Percentiles rank a stretch among this genome's conserved stretches.
Conservation (phyloP, 2,329 filamentous ascomycete genomes). For the Colletotrichum lupini region DNA sequence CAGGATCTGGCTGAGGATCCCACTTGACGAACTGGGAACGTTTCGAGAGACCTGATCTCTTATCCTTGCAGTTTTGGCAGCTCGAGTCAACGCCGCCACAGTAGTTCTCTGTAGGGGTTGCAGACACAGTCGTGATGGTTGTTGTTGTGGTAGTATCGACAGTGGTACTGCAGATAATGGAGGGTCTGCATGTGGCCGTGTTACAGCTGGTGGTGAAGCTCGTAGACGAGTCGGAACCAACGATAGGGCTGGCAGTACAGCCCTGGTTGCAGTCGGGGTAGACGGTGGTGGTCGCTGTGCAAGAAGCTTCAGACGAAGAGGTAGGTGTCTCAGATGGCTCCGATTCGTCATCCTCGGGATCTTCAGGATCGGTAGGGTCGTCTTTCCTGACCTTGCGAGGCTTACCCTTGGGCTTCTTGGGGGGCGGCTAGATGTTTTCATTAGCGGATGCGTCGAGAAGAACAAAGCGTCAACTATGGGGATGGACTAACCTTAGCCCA, state of each 20-base stretch:
- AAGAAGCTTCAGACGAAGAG: slow-evolving; percentile 6
- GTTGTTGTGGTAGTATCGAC: slow-evolving; percentile 16
- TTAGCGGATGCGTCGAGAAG: not conserved
- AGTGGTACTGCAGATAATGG: slow-evolving; percentile 16
- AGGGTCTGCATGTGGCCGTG: slow-evolving; percentile 21
- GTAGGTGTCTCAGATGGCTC: slow-evolving; percentile 8
- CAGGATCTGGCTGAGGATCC: not conserved
- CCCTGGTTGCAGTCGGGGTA: slow-evolving; percentile 20
- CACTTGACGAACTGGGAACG: not conserved
- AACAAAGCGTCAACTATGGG: not conserved
- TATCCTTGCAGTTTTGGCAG: not conserved
- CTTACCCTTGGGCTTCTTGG: not conserved
- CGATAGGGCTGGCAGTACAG: slow-evolving; percentile 17
- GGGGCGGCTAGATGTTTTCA: not conserved
- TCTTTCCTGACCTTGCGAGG: slow-evolving; percentile 8
- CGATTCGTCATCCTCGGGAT: slow-evolving; percentile 9
- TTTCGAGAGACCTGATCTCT: not conserved
- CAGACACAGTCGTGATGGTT: not conserved
- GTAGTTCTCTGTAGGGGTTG: not conserved
- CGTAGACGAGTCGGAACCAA: not conserved
- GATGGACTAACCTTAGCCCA: slow-evolving; percentile 44
- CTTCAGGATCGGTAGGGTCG: not conserved
- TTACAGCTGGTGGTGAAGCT: slow-evolving; percentile 20
- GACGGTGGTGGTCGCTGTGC: slow-evolving; percentile 23
- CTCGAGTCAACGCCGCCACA: not conserved